Evolutionary conservation across 2,329 filamentous ascomycete species (phyloP).

Genomic region (Sarocladium oryzae): DNA sequence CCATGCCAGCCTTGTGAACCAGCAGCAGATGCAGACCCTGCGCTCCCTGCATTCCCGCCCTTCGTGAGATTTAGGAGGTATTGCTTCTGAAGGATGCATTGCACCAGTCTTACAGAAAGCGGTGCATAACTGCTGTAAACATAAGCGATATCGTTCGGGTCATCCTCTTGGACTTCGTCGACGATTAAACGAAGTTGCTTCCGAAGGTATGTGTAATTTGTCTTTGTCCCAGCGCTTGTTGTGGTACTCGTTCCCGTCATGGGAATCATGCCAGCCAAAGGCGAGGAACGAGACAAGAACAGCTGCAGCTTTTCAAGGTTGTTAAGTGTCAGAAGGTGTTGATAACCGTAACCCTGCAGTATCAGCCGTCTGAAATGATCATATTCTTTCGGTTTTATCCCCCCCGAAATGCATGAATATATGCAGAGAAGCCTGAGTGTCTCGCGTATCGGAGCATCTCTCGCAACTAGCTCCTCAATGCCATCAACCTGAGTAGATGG

Average conservation of each 20-base stretch:
- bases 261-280: constrained; percentile 74
- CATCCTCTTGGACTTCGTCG: constrained; percentile 92
- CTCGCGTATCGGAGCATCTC: constrained; percentile 72
- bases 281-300: constrained; percentile 69
- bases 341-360: constrained; percentile 88
- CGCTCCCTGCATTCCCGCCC: constrained; percentile 41
- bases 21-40: constrained; percentile 35
- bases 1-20: constrained; percentile 80
- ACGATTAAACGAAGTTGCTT: constrained; percentile 85
- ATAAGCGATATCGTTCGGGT: constrained; percentile 93
- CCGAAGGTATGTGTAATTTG: constrained; percentile 84
- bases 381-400: constrained; percentile 80
- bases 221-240: constrained; percentile 58
- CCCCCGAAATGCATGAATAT: constrained; percentile 84
- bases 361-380: constrained; percentile 85
- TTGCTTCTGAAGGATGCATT: constrained; percentile 87
- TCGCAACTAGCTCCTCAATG: constrained; percentile 91
- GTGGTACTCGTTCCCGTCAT: constrained; percentile 48
- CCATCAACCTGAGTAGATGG: constrained; percentile 82
- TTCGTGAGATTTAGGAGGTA: constrained; percentile 67
- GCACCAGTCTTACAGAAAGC: constrained; percentile 81
- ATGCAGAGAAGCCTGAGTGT: constrained; percentile 82
- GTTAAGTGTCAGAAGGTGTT: constrained; percentile 85
- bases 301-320: constrained; percentile 86
- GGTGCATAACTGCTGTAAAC: constrained; percentile 97